Percentiles rank a stretch among this genome's conserved stretches.
phyloP scores from a whole-genome alignment of 805 yeast species.

The Brettanomyces naardenensis region DNA sequence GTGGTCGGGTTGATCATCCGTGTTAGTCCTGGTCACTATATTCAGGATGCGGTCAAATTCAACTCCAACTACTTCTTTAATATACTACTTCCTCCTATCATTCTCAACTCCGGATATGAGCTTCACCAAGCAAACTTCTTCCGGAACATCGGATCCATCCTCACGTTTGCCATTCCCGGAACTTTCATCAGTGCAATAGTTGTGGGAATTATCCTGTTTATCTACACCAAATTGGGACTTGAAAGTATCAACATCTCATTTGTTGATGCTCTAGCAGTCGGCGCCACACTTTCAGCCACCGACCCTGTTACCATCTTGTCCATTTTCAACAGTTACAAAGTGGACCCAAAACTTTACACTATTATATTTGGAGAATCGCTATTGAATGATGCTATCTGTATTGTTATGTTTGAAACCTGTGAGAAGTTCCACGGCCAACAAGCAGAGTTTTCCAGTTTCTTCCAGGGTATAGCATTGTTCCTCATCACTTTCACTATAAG shows the following conservation, averaged over 20 bases:
- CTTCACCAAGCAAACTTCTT: constrained; percentile 93
- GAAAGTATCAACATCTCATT: constrained; percentile 85
- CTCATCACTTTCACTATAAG: constrained; percentile 90
- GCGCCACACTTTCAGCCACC: constrained; percentile 96
- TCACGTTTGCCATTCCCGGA: constrained; percentile 95
- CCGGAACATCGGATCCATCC: constrained; percentile 80
- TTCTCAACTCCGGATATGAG: constrained; percentile 93
- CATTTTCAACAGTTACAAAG: constrained; percentile 94
- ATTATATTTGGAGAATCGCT: constrained; percentile 95
- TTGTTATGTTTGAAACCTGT: constrained; percentile 98
- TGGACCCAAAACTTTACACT: constrained; percentile 94
- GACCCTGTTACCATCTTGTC: constrained; percentile 97
- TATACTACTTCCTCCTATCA: constrained; percentile 90
- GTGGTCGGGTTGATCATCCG: constrained; percentile 87
- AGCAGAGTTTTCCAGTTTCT: constrained; percentile 65
- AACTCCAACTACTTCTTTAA: constrained; percentile 93
- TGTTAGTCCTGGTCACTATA: constrained; percentile 90
- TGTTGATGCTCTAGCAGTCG: constrained; percentile 96
- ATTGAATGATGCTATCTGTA: constrained; percentile 94
- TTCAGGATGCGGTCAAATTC: constrained; percentile 94
- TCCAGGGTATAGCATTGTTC: constrained; percentile 91
- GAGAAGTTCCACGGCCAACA: constrained; percentile 89
- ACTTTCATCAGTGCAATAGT: constrained; percentile 90
- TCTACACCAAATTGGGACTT: constrained; percentile 88
- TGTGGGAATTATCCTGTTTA: constrained; percentile 74